phyloP scores from a whole-genome alignment of 495 filamentous ascomycete genomes.

The Hypoxylon lienhwacheense region DNA sequence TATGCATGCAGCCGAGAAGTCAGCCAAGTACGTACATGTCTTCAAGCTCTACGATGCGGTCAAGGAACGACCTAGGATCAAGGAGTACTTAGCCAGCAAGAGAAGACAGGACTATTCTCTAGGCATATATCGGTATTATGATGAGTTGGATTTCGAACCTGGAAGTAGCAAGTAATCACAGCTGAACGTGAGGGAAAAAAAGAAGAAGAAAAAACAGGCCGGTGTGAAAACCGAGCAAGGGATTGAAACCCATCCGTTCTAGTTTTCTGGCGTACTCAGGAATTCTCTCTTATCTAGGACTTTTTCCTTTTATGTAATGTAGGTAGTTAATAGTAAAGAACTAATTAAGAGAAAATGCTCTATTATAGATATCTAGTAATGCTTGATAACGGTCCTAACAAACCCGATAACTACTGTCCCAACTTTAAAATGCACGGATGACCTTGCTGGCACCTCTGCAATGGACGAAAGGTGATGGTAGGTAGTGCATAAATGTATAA shows the following conservation, averaged over 20 bases:
- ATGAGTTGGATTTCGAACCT: slow-evolving; percentile 52
- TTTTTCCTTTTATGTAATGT: too few species aligned
- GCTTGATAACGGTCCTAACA: too few species aligned
- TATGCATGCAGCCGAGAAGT: slow-evolving; percentile 42
- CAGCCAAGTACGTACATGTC: slow-evolving; percentile 50
- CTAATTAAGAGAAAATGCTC: too few species aligned
- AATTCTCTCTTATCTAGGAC: too few species aligned
- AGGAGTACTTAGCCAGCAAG: slow-evolving; percentile 59
- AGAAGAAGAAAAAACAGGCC: not conserved
- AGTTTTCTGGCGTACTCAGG: too few species aligned
- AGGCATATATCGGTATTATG: slow-evolving; percentile 61
- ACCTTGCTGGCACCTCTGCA: too few species aligned
- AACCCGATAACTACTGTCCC: too few species aligned
- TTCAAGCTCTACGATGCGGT: slow-evolving; percentile 55
- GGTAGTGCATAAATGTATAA: too few species aligned
- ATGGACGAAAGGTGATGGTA: too few species aligned
- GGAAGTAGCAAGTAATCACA: slow-evolving; percentile 16
- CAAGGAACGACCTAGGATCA: slow-evolving; percentile 49
- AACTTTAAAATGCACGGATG: too few species aligned
- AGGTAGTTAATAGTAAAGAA: too few species aligned
- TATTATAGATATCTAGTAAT: too few species aligned
- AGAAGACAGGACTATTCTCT: slow-evolving; percentile 51
- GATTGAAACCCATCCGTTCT: not conserved
- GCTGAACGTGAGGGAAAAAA: not conserved
- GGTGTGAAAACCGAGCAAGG: not conserved